These are phyloP conservation scores for Leishmania guyanensis DNA, from an alignment of 208 protist genomes.

Conservation along the genomic window DNA sequence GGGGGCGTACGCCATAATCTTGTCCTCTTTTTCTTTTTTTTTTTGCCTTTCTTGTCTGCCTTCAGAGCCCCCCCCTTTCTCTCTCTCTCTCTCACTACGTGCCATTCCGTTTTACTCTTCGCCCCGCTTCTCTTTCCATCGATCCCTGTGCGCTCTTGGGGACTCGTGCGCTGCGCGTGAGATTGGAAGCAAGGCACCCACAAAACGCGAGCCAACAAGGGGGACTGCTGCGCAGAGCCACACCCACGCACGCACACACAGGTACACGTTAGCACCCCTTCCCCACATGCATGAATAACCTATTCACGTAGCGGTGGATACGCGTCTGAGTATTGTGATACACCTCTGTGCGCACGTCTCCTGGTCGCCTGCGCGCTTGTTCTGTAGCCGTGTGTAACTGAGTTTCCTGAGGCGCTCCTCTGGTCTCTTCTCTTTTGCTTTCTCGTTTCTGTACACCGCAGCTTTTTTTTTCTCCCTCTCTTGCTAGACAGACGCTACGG, in stretches of 20 bases:
- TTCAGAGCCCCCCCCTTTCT: background rate
- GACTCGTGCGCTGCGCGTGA: too few species aligned
- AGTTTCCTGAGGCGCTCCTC: background rate
- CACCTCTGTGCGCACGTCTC: background rate
- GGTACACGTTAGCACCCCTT: too few species aligned
- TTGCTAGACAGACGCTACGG: background rate
- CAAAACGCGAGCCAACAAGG: too few species aligned
- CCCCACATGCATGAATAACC: too few species aligned
- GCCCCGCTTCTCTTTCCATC: too few species aligned
- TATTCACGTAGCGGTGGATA: too few species aligned
- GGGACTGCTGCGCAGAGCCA: too few species aligned
- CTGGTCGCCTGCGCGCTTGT: background rate
- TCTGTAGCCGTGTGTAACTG: background rate
- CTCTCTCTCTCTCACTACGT: background rate
- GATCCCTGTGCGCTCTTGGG: too few species aligned
- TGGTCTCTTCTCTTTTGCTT: background rate
- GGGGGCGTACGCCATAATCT: too few species aligned
- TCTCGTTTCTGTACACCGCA: background rate
- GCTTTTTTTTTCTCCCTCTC: background rate
- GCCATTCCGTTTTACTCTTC: too few species aligned
- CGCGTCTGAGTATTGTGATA: background rate
- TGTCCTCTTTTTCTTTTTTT: background rate
- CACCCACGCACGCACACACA: too few species aligned
- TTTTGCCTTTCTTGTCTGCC: conserved; percentile 15
- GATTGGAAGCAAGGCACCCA: too few species aligned